Evolutionary conservation across 208 protist species (phyloP).

Genomic region (Polymyxa betae): DNA sequence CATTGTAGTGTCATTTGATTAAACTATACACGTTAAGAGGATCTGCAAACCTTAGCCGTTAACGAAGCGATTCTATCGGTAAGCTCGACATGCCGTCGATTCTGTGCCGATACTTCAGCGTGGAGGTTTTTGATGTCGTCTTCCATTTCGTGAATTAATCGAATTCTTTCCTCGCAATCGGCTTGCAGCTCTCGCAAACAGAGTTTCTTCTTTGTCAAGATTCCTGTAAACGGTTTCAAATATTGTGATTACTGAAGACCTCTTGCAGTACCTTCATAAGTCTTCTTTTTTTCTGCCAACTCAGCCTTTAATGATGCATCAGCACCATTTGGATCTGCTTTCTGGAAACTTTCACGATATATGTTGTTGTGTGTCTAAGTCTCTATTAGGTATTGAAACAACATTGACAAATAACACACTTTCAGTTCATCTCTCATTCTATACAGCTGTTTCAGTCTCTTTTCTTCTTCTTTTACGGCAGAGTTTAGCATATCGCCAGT

Average conservation of each 20-base stretch:
- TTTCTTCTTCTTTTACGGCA: conserved; percentile 55
- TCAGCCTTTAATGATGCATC: conserved; percentile 35
- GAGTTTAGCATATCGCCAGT: conserved; percentile 61
- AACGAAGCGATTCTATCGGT: too few species aligned
- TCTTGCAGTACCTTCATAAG: background rate
- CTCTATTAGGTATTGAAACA: too few species aligned
- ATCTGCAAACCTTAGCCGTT: too few species aligned
- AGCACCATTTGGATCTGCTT: conserved; percentile 41
- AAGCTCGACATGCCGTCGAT: too few species aligned
- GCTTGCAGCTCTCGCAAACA: background rate
- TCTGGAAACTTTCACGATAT: conserved; percentile 28
- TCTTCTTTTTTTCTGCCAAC: conserved; percentile 29
- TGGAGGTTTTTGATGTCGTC: background rate
- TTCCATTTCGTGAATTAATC: background rate
- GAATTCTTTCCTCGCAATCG: background rate
- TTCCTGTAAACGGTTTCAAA: background rate
- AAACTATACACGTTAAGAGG: too few species aligned
- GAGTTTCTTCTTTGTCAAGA: background rate
- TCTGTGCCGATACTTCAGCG: too few species aligned
- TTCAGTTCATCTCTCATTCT: conserved; percentile 56
- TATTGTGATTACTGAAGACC: background rate
- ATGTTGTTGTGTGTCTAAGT: too few species aligned
- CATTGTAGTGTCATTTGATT: too few species aligned
- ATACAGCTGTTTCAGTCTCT: conserved; percentile 61
- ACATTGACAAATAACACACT: too few species aligned